Conservation (phyloP, 495 filamentous ascomycete species). For the Neurospora terricola region DNA sequence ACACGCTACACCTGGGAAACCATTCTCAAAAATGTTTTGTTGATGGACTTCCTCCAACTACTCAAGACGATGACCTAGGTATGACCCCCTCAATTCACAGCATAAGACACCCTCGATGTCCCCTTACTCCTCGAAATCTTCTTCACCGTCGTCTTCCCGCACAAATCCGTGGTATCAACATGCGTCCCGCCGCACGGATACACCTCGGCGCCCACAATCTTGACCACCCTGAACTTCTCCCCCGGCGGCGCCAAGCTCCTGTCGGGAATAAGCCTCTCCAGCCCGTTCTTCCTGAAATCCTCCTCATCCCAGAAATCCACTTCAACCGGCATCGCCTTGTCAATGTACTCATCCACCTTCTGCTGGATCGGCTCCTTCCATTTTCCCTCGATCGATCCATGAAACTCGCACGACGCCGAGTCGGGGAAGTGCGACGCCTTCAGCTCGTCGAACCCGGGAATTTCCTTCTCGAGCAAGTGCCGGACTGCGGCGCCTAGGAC, state of each 20-base stretch:
- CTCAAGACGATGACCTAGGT: not conserved
- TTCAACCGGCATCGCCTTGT: constrained; percentile 40
- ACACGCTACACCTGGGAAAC: not conserved
- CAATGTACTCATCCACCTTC: constrained; percentile 41
- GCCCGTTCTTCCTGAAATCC: constrained; percentile 33
- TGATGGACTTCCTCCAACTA: not conserved
- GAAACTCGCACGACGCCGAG: constrained; percentile 48
- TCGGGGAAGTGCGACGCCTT: constrained; percentile 58
- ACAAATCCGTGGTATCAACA: constrained; percentile 41
- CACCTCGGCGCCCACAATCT: constrained; percentile 46
- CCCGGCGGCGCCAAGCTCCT: constrained; percentile 29
- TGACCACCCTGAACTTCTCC: constrained; percentile 44
- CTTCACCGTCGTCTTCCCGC: constrained; percentile 45
- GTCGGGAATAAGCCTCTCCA: constrained; percentile 42
- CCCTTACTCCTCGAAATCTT: constrained; percentile 52
- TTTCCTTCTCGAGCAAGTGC: constrained; percentile 38
- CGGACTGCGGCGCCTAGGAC: constrained; percentile 49
- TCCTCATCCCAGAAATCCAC: constrained; percentile 51
- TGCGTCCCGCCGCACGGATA: constrained; percentile 62
- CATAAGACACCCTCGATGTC: constrained; percentile 43
- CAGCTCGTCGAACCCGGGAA: constrained; percentile 44
- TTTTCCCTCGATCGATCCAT: constrained; percentile 48
- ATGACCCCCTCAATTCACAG: constrained; percentile 14
- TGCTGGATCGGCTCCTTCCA: constrained; percentile 48
- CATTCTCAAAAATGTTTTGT: not conserved